Evolutionary conservation across 2,329 filamentous ascomycete species (phyloP).

Genomic region (Seiridium cupressi): DNA sequence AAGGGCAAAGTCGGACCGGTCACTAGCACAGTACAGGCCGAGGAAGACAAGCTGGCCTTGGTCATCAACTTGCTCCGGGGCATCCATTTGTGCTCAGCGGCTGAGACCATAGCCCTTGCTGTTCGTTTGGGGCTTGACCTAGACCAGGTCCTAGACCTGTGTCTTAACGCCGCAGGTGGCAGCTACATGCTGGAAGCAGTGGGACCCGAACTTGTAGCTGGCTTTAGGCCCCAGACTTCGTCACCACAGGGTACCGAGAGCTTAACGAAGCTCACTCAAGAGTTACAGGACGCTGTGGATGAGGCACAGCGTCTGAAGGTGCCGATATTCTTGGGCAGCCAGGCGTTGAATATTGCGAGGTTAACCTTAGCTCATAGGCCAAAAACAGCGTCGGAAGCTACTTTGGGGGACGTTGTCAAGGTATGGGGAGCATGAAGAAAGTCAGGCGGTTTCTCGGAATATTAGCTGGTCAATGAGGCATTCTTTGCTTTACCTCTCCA

Average conservation of each 20-base stretch:
- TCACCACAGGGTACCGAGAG: conserved; percentile 16
- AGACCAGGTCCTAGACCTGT: conserved; percentile 43
- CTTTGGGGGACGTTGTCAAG: conserved; percentile 21
- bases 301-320: conserved; percentile 41
- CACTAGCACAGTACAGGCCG: conserved; percentile 22
- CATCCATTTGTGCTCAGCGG: conserved; percentile 41
- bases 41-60: conserved; percentile 34
- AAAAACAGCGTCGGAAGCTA: conserved; percentile 14
- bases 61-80: conserved; percentile 39
- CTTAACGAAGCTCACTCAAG: conserved; percentile 26
- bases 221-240: conserved; percentile 24
- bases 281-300: conserved; percentile 35
- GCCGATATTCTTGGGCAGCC: conserved; percentile 37
- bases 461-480: no score
- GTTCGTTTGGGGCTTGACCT: conserved; percentile 39
- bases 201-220: conserved; percentile 36
- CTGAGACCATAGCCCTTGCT: conserved; percentile 41
- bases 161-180: conserved; percentile 43
- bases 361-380: conserved; percentile 23
- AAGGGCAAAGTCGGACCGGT: conserved; percentile 29
- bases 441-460: no score
- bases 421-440: conserved; percentile 20
- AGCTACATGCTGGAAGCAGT: conserved; percentile 35
- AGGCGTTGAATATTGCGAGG: conserved; percentile 36
- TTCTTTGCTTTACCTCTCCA: no score